phyloP scores from a whole-genome alignment of 108 stramenopile genomes.

The Schizochytrium sp. region DNA sequence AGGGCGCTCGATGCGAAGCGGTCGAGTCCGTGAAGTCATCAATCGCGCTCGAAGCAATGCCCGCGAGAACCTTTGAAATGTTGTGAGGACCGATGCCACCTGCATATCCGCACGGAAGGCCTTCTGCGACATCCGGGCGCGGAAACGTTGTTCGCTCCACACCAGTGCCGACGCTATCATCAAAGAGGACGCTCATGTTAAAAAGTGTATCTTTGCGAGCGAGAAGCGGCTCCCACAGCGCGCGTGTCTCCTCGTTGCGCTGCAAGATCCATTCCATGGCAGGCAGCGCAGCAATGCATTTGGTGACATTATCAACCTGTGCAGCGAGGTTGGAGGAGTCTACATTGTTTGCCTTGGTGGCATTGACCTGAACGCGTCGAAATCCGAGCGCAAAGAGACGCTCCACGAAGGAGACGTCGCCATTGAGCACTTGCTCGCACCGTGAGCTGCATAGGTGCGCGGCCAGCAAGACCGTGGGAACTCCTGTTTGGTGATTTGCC shows the following conservation, averaged over 20 bases:
- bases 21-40: neutral
- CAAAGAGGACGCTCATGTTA: slow-evolving; percentile 34
- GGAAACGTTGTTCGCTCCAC: slow-evolving; percentile 17
- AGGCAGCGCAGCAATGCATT: slow-evolving; percentile 38
- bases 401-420: slow-evolving; percentile 56
- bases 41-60: neutral
- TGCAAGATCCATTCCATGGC: slow-evolving; percentile 80
- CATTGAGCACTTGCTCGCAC: slow-evolving; percentile 69
- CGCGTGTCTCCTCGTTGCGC: slow-evolving; percentile 73
- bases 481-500: neutral
- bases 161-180: slow-evolving; percentile 31
- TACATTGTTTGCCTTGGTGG: slow-evolving; percentile 83
- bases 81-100: slow-evolving; percentile 74
- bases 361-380: slow-evolving; percentile 80
- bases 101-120: slow-evolving; percentile 27
- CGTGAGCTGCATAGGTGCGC: slow-evolving; percentile 78
- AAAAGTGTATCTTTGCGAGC: neutral
- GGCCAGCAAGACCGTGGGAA: slow-evolving; percentile 55
- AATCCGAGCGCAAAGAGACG: slow-evolving; percentile 61
- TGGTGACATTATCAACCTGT: slow-evolving; percentile 42
- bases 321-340: slow-evolving; percentile 51
- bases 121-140: neutral
- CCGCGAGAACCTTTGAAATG: slow-evolving; percentile 48
- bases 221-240: slow-evolving; percentile 65
- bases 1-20: neutral